These are phyloP conservation scores for Cladosporium halotolerans DNA, from an alignment of 2,329 filamentous ascomycete genomes.

Conservation along the genomic window DNA sequence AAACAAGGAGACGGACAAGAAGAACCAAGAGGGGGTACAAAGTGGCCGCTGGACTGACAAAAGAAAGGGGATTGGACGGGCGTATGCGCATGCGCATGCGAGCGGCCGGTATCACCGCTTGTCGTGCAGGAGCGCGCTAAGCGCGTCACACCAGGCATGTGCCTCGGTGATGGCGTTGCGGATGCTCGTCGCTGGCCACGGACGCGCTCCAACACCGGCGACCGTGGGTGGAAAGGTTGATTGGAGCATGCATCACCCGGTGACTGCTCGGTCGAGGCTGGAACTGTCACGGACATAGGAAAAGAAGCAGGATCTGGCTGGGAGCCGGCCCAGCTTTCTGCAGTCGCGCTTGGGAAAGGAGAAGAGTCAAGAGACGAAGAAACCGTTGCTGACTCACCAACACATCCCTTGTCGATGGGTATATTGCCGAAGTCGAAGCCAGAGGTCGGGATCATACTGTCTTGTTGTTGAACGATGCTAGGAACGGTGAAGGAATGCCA, in stretches of 20 bases:
- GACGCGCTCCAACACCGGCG: constrained; percentile 22
- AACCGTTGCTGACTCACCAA: constrained; percentile 43
- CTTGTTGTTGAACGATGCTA: constrained; percentile 54
- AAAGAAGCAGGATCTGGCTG: too few species aligned
- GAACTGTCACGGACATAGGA: too few species aligned
- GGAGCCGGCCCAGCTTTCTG: too few species aligned
- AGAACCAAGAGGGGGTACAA: constrained; percentile 32
- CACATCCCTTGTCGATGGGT: constrained; percentile 43
- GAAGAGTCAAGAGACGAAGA: constrained; percentile 29
- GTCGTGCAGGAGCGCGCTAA: constrained; percentile 11
- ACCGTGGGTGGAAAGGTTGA: constrained; percentile 3
- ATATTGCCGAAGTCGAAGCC: constrained; percentile 49
- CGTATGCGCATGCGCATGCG: constrained; percentile 6
- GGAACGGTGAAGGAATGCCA: constrained; percentile 50
- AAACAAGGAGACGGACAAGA: constrained; percentile 36
- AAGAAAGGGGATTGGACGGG: constrained; percentile 28
- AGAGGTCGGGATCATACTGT: constrained; percentile 47
- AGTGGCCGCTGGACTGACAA: constrained; percentile 31
- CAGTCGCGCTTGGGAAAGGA: neutral
- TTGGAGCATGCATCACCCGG: constrained; percentile 3
- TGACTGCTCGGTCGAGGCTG: too few species aligned
- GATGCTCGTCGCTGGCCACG: constrained; percentile 13
- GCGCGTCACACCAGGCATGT: constrained; percentile 4
- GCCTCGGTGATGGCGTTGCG: constrained; percentile 15
- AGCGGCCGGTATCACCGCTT: constrained; percentile 1